Percentiles rank a stretch among this genome's conserved stretches.
Conservation (phyloP, 164 flowering plant genomes). For the Umbilicus rupestris region DNA sequence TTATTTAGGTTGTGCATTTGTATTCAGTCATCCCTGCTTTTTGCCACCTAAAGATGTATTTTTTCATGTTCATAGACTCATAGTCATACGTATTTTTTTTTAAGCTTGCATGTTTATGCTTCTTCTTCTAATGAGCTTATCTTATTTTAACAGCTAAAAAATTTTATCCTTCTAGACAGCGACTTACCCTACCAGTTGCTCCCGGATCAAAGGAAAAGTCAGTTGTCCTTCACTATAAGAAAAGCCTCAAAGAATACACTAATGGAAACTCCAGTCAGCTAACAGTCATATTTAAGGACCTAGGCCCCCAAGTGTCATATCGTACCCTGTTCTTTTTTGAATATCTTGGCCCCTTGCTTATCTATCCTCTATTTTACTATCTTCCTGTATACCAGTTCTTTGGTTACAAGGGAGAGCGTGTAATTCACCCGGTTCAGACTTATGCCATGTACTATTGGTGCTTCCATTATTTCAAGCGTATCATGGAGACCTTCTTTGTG, state of each 20-base stretch:
- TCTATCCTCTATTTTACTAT: constrained; percentile 83
- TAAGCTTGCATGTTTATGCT: neutral
- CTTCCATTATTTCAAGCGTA: constrained; percentile 90
- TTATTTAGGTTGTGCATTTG: no score
- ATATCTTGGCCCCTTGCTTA: constrained; percentile 76
- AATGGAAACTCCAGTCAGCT: constrained; percentile 40
- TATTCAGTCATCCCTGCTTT: no score
- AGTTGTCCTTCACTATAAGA: constrained; percentile 53
- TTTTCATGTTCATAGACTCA: no score
- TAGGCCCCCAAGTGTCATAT: constrained; percentile 85
- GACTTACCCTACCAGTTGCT: constrained; percentile 73
- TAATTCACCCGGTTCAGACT: constrained; percentile 77
- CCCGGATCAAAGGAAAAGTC: constrained; percentile 74
- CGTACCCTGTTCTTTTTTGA: constrained; percentile 87
- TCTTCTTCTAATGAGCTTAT: no score
- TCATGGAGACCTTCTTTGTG: constrained; percentile 87
- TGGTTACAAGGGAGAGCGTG: constrained; percentile 67
- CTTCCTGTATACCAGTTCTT: constrained; percentile 61
- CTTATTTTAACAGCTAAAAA: constrained; percentile 53
- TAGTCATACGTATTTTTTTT: no score
- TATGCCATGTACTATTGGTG: constrained; percentile 94
- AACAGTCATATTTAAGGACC: constrained; percentile 85
- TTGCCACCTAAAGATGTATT: no score
- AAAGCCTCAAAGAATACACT: constrained; percentile 53
- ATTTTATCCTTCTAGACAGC: constrained; percentile 82